phyloP scores from a whole-genome alignment of 202 grass and related monocot genomes.

The Elaeis oleifera region DNA sequence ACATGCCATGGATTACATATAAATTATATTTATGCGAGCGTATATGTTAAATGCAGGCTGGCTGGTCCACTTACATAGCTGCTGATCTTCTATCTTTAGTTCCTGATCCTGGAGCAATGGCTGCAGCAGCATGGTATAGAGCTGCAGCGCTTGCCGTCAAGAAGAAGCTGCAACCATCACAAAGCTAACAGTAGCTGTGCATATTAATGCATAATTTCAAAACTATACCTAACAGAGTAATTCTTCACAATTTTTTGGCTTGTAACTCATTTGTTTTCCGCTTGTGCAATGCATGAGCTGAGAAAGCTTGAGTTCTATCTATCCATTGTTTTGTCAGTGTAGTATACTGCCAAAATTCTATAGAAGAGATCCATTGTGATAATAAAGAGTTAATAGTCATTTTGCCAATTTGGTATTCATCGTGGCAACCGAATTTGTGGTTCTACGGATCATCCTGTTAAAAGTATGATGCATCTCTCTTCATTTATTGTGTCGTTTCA shows the following conservation, averaged over 20 bases:
- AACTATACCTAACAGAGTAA: conserved; percentile 29
- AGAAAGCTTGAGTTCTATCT: conserved; percentile 42
- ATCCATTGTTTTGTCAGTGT: too few species aligned
- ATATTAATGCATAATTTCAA: conserved; percentile 30
- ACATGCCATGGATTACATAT: too few species aligned
- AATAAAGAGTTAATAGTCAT: too few species aligned
- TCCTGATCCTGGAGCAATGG: conserved; percentile 85
- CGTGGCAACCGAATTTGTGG: too few species aligned
- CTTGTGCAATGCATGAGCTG: conserved; percentile 71
- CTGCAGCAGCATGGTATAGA: conserved; percentile 65
- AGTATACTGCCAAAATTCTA: too few species aligned
- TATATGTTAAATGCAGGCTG: too few species aligned
- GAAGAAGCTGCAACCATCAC: conserved; percentile 34
- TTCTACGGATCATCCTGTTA: too few species aligned
- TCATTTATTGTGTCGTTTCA: too few species aligned
- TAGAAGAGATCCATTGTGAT: too few species aligned
- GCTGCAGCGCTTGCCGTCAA: conserved; percentile 51
- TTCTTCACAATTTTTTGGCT: conserved; percentile 31
- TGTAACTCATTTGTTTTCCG: conserved; percentile 58
- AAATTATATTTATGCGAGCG: too few species aligned
- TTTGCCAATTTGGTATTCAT: too few species aligned
- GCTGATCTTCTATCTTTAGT: conserved; percentile 45
- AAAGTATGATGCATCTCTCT: too few species aligned
- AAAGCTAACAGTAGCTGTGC: conserved; percentile 22
- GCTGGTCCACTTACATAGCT: conserved; percentile 20